Evolutionary conservation across 768 basidiomycete species (phyloP).

Genomic region (Lepiota venenata): DNA sequence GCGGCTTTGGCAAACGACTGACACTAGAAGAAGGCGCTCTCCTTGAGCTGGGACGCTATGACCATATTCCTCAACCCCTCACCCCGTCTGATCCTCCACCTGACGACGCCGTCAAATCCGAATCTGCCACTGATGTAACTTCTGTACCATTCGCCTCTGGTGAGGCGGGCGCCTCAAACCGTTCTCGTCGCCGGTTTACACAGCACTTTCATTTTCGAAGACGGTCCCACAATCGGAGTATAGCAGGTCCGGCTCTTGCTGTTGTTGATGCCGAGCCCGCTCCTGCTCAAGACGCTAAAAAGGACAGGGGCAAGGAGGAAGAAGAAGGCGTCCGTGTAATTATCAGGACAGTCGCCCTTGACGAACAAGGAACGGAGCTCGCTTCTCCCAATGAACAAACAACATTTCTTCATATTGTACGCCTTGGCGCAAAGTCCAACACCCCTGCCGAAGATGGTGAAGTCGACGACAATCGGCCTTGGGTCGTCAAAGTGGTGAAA

Average conservation of each 20-base stretch:
- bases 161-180: conserved; percentile 6
- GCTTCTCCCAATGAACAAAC: conserved; percentile 78
- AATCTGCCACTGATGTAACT: conserved; percentile 12
- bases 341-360: conserved; percentile 80
- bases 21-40: conserved; percentile 75
- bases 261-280: conserved; percentile 70
- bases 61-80: conserved; percentile 31
- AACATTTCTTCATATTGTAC: conserved; percentile 84
- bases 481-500: conserved; percentile 92
- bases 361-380: conserved; percentile 68
- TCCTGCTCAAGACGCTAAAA: conserved; percentile 32
- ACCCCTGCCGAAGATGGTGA: conserved; percentile 30
- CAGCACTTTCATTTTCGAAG: conserved; percentile 62
- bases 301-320: conserved; percentile 43
- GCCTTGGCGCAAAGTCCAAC: conserved; percentile 50
- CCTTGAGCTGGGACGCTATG: conserved; percentile 78
- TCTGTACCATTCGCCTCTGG: conserved; percentile 8
- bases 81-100: background rate
- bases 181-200: conserved; percentile 55
- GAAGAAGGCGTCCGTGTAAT: conserved; percentile 72
- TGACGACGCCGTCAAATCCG: conserved; percentile 18
- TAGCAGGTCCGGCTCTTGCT: conserved; percentile 75
- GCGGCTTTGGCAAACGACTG: conserved; percentile 78
- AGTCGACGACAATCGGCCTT: conserved; percentile 67
- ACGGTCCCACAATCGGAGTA: conserved; percentile 43